phyloP scores from a whole-genome alignment of 2,329 filamentous ascomycete species.

The Arthrobotrys megalospora region DNA sequence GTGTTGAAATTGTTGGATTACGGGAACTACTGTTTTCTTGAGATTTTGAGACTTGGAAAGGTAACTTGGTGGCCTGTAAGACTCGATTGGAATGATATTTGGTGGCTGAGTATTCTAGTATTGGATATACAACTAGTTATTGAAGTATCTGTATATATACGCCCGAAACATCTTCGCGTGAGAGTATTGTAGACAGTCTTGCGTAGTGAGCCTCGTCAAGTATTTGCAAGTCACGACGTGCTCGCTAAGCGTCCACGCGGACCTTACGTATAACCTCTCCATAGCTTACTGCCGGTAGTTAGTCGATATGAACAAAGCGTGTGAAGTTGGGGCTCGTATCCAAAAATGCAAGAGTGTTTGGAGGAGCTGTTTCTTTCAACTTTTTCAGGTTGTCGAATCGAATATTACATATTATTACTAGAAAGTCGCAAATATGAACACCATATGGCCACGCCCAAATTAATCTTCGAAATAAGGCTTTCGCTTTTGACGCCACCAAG shows the following conservation, averaged over 20 bases:
- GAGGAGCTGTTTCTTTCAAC: too few species aligned
- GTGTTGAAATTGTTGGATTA: conserved; percentile 45
- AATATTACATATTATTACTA: too few species aligned
- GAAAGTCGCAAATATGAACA: too few species aligned
- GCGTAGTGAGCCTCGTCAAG: conserved; percentile 30
- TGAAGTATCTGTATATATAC: too few species aligned
- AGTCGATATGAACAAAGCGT: background rate
- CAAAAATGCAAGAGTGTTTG: too few species aligned
- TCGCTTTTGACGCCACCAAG: background rate
- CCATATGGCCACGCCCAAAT: too few species aligned
- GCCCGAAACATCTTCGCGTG: background rate
- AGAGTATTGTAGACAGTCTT: background rate
- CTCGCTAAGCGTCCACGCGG: conserved; percentile 24
- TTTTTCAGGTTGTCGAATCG: too few species aligned
- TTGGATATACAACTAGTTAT: too few species aligned
- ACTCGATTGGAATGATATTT: too few species aligned
- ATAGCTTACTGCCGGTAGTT: background rate
- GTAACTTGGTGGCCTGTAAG: background rate
- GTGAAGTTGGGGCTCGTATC: background rate
- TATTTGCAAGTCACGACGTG: background rate
- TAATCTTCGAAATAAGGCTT: too few species aligned
- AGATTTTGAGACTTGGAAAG: background rate
- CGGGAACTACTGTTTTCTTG: background rate
- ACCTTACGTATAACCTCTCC: conserved; percentile 9
- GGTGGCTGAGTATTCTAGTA: too few species aligned